Conservation (phyloP, 140 eudicot species). For the Senecio squalidus region DNA sequence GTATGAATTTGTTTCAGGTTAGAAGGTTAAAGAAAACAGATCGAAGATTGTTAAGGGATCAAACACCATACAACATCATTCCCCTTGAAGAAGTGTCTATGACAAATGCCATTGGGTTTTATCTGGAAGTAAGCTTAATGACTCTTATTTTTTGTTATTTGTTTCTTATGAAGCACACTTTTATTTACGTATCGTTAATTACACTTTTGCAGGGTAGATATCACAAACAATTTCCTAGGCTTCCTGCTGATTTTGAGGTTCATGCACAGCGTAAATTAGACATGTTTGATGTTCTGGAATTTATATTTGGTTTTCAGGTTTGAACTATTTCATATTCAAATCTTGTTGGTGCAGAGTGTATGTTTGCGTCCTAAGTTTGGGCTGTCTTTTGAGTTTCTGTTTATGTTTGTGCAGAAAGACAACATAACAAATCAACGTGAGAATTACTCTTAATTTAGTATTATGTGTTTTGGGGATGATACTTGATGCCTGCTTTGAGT, state of each 20-base stretch:
- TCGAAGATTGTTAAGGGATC: conserved; percentile 72
- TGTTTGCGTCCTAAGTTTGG: no score
- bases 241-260: conserved; percentile 63
- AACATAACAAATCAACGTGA: conserved; percentile 94
- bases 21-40: conserved; percentile 66
- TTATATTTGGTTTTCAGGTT: conserved; percentile 98
- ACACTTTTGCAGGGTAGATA: conserved; percentile 76
- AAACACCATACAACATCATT: conserved; percentile 77
- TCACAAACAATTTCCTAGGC: conserved; percentile 67
- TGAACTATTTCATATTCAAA: conserved; percentile 10
- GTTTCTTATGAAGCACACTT: not conserved
- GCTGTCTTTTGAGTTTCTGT: not conserved
- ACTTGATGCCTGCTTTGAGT: conserved; percentile 50
- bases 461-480: conserved; percentile 14
- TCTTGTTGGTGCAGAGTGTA: no score
- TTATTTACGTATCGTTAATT: no score
- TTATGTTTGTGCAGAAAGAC: conserved; percentile 57
- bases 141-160: conserved; percentile 1
- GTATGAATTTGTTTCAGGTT: conserved; percentile 43
- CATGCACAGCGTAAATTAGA: conserved; percentile 66
- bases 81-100: conserved; percentile 85
- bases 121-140: conserved; percentile 75
- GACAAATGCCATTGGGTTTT: conserved; percentile 81
- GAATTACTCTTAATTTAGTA: conserved; percentile 25
- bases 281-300: conserved; percentile 96